Conservation (phyloP, 208 protist genomes). For the Crithidia thermophila region DNA sequence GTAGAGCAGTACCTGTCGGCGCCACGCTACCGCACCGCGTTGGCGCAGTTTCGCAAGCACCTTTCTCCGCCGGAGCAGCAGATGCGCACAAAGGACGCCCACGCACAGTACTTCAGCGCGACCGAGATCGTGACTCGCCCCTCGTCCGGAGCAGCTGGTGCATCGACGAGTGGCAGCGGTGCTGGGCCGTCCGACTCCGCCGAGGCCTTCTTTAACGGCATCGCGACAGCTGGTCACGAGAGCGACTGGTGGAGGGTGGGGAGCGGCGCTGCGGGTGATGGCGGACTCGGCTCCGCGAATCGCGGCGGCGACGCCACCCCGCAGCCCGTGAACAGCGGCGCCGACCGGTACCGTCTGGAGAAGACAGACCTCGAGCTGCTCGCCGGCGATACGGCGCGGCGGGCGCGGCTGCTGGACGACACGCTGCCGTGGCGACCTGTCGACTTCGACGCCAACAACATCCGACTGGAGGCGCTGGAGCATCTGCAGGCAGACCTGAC, state of each 20-base stretch:
- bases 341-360: conserved; percentile 12
- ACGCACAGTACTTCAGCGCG: conserved; percentile 17
- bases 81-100: conserved; percentile 32
- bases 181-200: not conserved
- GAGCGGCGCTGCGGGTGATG: not conserved
- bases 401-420: conserved; percentile 53
- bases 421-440: conserved; percentile 66
- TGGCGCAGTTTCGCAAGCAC: conserved; percentile 41
- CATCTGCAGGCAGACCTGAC: conserved; percentile 10
- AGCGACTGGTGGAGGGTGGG: conserved; percentile 10
- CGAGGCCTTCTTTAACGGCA: not conserved
- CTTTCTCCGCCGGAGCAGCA: conserved; percentile 45
- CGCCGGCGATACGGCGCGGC: conserved; percentile 43
- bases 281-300: not conserved
- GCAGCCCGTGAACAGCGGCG: not conserved
- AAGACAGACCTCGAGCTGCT: conserved; percentile 48
- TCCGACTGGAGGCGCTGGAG: conserved; percentile 49
- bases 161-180: not conserved
- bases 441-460: conserved; percentile 38
- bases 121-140: not conserved
- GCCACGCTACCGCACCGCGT: conserved; percentile 41
- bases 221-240: not conserved
- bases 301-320: not conserved
- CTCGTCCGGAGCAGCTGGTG: not conserved
- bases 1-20: conserved; percentile 49